Conservation (phyloP, 176 grass and related monocot species). For the Avena sativa region DNA sequence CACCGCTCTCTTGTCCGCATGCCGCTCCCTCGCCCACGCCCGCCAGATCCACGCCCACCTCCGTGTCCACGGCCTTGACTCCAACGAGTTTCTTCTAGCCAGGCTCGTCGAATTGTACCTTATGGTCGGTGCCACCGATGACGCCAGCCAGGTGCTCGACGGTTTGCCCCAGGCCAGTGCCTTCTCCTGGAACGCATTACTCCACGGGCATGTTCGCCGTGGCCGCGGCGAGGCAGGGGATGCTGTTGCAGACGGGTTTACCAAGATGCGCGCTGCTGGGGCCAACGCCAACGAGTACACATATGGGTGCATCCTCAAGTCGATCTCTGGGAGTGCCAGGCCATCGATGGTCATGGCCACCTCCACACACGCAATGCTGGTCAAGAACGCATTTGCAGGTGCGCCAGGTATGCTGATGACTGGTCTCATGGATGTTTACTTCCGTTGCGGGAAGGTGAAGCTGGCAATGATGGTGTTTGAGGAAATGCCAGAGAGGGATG, state of each 20-base stretch:
- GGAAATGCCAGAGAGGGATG: conserved; percentile 81
- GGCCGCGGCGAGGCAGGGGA: conserved; percentile 55
- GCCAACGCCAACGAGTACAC: conserved; percentile 78
- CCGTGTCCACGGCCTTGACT: conserved; percentile 62
- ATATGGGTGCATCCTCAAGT: conserved; percentile 83
- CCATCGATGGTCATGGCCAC: conserved; percentile 66
- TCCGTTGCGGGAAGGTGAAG: conserved; percentile 77
- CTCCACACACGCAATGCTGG: conserved; percentile 64
- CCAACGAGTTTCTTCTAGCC: conserved; percentile 72
- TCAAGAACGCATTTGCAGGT: conserved; percentile 77
- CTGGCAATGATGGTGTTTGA: conserved; percentile 85
- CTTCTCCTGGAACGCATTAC: conserved; percentile 82
- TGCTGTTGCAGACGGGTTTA: conserved; percentile 49
- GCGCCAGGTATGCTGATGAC: conserved; percentile 67
- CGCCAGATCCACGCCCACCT: conserved; percentile 83
- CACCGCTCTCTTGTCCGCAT: conserved; percentile 67
- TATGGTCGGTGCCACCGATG: conserved; percentile 56
- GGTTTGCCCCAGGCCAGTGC: conserved; percentile 47
- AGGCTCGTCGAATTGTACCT: conserved; percentile 78
- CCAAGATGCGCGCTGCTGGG: conserved; percentile 64
- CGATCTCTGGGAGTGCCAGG: conserved; percentile 64
- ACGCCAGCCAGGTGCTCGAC: conserved; percentile 63
- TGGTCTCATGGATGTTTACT: conserved; percentile 84
- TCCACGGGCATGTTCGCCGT: conserved; percentile 62
- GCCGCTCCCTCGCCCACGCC: conserved; percentile 59